Base-by-base conservation (phyloP, 495 filamentous ascomycete species). In the Endocarpon pusillum region DNA sequence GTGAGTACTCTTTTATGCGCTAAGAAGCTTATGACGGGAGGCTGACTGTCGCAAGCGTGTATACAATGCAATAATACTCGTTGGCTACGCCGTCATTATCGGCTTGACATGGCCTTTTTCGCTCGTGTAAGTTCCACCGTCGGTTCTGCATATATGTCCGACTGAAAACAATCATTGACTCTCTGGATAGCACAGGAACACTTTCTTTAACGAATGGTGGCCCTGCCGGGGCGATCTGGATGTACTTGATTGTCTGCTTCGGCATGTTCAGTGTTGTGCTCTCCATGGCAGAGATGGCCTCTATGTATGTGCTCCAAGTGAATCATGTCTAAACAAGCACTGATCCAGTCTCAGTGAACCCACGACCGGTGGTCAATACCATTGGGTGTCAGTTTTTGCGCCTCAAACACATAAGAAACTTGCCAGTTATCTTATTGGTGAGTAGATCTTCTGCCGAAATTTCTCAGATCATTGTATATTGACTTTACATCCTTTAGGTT, bases 331-430 rank as follows among this genome's bases (percentile, higher is more conserved):
- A 9, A 14, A 46, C 44, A n/a, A 11, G 29, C 15, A 6, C 12
- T 27, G 19, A 28, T 37, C 21, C 3, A 18, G 17, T 27, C 4
- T 32, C 19, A 54, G 52, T 31, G 48, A 58, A 3, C 59, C 61
- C 15, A 64, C 59, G 1, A 47, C 51, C 0, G 59, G 53, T 8
- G 62, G 63, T 11, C 62, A 65, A 38, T 67, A 67, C 33, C 62
- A 62, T 43, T 67, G 64, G 64, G 57, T 61, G 3, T 57, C 48
- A 39, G 64, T 54, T 43, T 62, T 49, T 39, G 56, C 58, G 18
- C 58, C 59, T 4, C 50, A 52, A 21, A 32, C 46, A 33, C 58
- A 37, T 25, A 59, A 66, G 43, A 58, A 58, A 12, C 47, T 53
- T 15, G 38, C 63, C 26, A 62, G 56, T 22, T 69, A 67, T 39